phyloP scores from a whole-genome alignment of 2,329 filamentous ascomycete species.

The Verticillium albo-atrum region DNA sequence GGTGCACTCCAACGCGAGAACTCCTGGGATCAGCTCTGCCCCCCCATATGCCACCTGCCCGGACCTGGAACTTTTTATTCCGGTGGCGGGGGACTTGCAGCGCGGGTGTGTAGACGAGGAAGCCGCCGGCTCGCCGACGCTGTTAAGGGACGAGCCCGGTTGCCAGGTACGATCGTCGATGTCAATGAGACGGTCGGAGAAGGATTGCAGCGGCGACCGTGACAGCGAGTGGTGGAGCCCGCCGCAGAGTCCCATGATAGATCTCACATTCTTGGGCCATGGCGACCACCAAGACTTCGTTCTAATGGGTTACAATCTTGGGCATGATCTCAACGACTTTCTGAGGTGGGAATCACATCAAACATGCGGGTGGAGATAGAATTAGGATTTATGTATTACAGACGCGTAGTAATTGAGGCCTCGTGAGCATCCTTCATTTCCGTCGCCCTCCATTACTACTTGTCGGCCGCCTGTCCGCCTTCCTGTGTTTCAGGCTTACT shows the following conservation, averaged over 20 bases:
- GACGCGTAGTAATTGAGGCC: background rate
- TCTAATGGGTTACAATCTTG: background rate
- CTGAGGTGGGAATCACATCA: background rate
- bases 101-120: too few relatives aligned
- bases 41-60: background rate
- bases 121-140: background rate
- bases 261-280: background rate
- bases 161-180: background rate
- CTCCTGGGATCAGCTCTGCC: background rate
- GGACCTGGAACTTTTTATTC: conserved; percentile 32
- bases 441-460: background rate
- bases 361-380: background rate
- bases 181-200: background rate
- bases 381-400: background rate
- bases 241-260: background rate
- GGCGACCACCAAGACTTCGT: background rate
- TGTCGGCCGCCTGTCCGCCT: background rate
- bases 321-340: background rate
- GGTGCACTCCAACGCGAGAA: background rate
- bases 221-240: background rate
- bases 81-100: conserved; percentile 27
- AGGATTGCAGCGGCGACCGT: background rate
- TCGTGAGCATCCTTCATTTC: background rate
- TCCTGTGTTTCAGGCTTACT: background rate
- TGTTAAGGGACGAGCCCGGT: background rate